Evolutionary conservation across 768 basidiomycete genomes (phyloP).

Genomic region (Amanita thiersii): DNA sequence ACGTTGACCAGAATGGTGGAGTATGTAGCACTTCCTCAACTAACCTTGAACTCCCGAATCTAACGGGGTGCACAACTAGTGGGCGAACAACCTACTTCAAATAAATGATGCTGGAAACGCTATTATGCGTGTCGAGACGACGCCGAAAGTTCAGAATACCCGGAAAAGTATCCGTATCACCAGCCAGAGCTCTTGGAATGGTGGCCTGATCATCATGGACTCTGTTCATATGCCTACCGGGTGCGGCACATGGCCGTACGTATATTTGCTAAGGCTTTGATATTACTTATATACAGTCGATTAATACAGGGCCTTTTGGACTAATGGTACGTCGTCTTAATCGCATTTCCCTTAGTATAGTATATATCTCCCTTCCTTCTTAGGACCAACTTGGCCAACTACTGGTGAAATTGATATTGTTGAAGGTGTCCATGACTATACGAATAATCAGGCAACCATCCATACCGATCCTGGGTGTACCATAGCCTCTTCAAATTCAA

Average conservation of each 20-base stretch:
- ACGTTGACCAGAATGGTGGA: conserved; percentile 52
- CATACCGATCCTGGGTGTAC: conserved; percentile 71
- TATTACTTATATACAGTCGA: conserved; percentile 3
- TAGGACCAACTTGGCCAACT: conserved; percentile 55
- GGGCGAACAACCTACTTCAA: conserved; percentile 48
- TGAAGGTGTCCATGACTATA: conserved; percentile 78
- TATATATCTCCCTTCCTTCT: conserved; percentile 32
- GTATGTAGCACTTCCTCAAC: conserved; percentile 25
- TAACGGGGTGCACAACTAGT: conserved; percentile 22
- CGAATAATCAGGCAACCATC: conserved; percentile 74
- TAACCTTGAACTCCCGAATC: conserved; percentile 4
- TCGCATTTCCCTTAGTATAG: conserved; percentile 15
- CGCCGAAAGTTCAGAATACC: conserved; percentile 54
- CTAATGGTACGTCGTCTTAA: conserved; percentile 27
- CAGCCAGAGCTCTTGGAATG: conserved; percentile 50
- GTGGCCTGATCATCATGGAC: conserved; percentile 72
- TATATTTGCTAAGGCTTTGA: conserved; percentile 9
- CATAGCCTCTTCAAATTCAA: conserved; percentile 40
- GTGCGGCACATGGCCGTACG: conserved; percentile 79
- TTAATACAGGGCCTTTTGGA: conserved; percentile 44
- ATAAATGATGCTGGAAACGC: conserved; percentile 70
- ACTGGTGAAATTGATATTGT: conserved; percentile 79
- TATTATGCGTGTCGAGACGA: conserved; percentile 86
- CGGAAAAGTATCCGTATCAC: conserved; percentile 77
- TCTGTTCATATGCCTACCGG: conserved; percentile 86